A percentile compares a stretch with the other conserved stretches of the same genome.
Evolutionary conservation across 2,329 filamentous ascomycete species (phyloP).

Genomic region (Endothia cerciana): DNA sequence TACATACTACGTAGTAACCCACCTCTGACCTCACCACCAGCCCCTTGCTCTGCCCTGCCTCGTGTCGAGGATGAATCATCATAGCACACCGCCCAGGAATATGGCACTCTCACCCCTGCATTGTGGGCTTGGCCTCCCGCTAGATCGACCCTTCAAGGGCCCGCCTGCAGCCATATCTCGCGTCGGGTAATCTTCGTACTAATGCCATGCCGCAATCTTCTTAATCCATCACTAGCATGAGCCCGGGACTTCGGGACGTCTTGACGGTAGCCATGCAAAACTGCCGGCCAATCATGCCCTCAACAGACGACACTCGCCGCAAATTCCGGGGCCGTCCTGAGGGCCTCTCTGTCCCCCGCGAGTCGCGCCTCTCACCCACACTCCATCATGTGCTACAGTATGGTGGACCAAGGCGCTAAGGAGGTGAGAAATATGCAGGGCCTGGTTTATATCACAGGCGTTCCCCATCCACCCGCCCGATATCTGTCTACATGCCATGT

Average conservation of each 20-base stretch:
- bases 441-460: not conserved
- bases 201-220: not conserved
- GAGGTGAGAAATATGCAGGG: not conserved
- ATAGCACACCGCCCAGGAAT: too few species aligned
- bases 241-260: slow-evolving; percentile 4
- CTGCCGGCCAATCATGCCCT: not conserved
- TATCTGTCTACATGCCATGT: not conserved
- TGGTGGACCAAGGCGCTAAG: not conserved
- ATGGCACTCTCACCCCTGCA: too few species aligned
- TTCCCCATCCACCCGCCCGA: not conserved
- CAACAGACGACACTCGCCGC: not conserved
- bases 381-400: not conserved
- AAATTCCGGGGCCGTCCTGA: not conserved
- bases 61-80: too few species aligned
- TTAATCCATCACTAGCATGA: not conserved
- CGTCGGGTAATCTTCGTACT: slow-evolving; percentile 6
- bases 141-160: too few species aligned
- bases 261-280: not conserved
- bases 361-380: slow-evolving; percentile 8
- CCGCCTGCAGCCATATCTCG: too few species aligned
- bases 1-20: not conserved
- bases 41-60: too few species aligned
- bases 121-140: too few species aligned
- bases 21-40: too few species aligned
- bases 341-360: slow-evolving; percentile 2